phyloP scores from a whole-genome alignment of 148 eudicot genomes.

The Selenicereus undatus region DNA sequence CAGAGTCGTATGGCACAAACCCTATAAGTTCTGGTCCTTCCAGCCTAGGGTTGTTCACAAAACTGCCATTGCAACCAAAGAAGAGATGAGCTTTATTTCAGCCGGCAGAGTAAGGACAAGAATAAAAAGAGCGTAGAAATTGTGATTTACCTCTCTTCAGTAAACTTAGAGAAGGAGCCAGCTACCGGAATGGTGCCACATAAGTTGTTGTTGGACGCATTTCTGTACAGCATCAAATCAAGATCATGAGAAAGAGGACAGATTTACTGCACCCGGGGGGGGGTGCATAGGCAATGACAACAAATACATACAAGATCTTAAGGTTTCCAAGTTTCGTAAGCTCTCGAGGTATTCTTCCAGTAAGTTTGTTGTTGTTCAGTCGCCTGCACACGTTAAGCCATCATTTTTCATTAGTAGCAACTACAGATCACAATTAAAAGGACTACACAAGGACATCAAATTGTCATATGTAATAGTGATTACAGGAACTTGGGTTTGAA shows the following conservation, averaged over 20 bases:
- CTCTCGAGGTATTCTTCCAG: constrained; percentile 64
- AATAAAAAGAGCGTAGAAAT: neutral
- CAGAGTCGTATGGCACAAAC: constrained; percentile 52
- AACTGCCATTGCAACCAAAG: constrained; percentile 35
- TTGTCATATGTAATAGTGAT: neutral
- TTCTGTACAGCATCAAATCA: constrained; percentile 36
- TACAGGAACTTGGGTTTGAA: too few species aligned
- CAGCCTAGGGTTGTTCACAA: constrained; percentile 56
- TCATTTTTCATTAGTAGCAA: neutral
- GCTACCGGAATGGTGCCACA: constrained; percentile 72
- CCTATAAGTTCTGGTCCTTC: constrained; percentile 85
- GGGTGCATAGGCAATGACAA: neutral
- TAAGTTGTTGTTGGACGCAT: constrained; percentile 64
- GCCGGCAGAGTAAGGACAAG: neutral
- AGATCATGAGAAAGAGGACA: neutral
- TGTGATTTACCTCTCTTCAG: constrained; percentile 56
- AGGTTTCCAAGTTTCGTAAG: constrained; percentile 59
- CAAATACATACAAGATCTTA: constrained; percentile 46
- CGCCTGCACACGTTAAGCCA: constrained; percentile 34
- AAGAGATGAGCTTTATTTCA: neutral
- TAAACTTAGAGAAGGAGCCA: constrained; percentile 71
- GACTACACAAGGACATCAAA: neutral
- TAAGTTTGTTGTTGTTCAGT: constrained; percentile 49
- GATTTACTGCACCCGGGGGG: neutral
- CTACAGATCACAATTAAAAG: neutral